These are phyloP conservation scores for Chenopodium berlandieri DNA, from an alignment of 148 eudicot genomes.

Conservation along the genomic window DNA sequence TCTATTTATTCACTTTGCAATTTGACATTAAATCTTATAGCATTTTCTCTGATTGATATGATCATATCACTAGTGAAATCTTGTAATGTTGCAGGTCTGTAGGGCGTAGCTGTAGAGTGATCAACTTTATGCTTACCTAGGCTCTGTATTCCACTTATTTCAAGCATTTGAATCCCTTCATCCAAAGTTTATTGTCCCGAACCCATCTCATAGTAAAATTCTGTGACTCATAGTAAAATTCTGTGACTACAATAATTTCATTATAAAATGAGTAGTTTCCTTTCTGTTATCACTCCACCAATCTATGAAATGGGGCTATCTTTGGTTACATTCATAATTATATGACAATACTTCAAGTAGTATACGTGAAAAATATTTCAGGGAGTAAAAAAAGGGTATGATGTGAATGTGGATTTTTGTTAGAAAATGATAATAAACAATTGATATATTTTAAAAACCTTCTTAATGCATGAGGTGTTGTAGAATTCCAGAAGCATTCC, in stretches of 20 bases:
- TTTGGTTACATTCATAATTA: neutral
- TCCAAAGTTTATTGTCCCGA: no score
- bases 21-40: neutral
- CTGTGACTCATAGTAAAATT: no score
- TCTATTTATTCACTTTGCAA: neutral
- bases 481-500: neutral
- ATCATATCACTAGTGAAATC: neutral
- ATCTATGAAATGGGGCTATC: neutral
- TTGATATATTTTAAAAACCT: no score
- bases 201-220: no score
- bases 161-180: neutral
- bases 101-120: neutral
- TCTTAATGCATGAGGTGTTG: no score
- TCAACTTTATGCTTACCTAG: neutral
- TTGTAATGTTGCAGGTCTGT: neutral
- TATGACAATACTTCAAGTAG: no score
- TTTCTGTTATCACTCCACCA: neutral
- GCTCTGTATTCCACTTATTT: neutral
- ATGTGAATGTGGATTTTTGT: neutral
- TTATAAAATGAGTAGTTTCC: neutral
- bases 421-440: no score
- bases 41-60: neutral
- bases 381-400: neutral
- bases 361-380: neutral
- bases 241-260: neutral